Evolutionary conservation across 2,329 filamentous ascomycete genomes (phyloP), one percentile per base, ranked within the genome.

Genomic region (Cladosporium sp.): DNA sequence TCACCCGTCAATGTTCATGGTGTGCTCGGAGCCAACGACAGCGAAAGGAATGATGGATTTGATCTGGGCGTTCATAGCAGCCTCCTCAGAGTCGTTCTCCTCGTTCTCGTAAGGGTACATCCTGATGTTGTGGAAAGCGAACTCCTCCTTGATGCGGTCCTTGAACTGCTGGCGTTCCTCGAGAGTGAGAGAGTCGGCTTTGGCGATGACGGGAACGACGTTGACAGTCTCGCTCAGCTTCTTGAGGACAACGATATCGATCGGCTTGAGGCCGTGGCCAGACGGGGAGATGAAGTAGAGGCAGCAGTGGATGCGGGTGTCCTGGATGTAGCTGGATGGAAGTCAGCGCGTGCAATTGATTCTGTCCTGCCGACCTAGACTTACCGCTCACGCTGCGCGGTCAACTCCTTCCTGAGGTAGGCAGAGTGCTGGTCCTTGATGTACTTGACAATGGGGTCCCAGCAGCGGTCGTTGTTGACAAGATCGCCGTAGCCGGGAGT

Each of bases 71-170:
- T 97, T 97, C 74, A 95, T 79, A 55, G 85, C 85, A 64, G 89
- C 86, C 78, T 99, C 93, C 79, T 99, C 93, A 58, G 93, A 88
- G 68, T 99, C 93, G 63, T 97, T 86, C 80, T 99, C 93, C 65
- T 99, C 93, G 70, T 96, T 97, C 73, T 99, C 93, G 73, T 99
- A 99, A 54, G 93, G 93, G 80, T 95, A 99, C 93, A 99, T 99
- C 81, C 96, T 92, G 68, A 99, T 83, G 80, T 97, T 97, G 83
- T 99, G 93, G 86, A 99, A 99, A 53, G 88, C 79, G 71, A 99
- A 99, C 73, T 99, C 93, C 80, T 97, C 93, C 87, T 96, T 96
- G 80, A 99, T 99, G 71, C 75, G 68, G 78, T 96, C 89, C 84
- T 99, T 99, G 84, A 99, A 99, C 43, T 86, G 88, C 69, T 84